These are phyloP conservation scores for Diaporthe vaccinii DNA, from an alignment of 2,329 filamentous ascomycete genomes.

Conservation along the genomic window DNA sequence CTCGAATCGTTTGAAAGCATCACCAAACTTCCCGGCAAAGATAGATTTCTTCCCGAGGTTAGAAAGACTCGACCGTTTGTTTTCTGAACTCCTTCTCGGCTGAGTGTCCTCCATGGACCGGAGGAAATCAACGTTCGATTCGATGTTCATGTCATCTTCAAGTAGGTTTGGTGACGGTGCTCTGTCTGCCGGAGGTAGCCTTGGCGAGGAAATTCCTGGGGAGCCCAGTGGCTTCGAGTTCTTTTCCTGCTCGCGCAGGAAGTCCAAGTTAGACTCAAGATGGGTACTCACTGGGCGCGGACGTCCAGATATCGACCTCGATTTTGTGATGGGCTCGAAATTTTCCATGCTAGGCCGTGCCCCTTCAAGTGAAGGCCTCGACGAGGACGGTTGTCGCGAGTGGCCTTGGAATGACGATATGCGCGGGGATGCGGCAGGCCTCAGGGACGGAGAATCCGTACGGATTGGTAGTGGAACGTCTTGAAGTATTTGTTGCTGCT, in stretches of 20 bases:
- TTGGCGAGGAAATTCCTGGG: conserved; percentile 53
- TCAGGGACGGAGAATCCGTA: conserved; percentile 40
- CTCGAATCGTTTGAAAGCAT: conserved; percentile 95
- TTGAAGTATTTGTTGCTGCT: conserved; percentile 44
- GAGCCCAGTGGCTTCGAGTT: conserved; percentile 57
- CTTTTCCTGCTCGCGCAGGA: conserved; percentile 81
- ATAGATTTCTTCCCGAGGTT: conserved; percentile 82
- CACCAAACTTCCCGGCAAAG: conserved; percentile 89
- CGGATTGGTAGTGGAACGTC: conserved; percentile 36
- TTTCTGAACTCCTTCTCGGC: conserved; percentile 71
- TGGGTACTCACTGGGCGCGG: conserved; percentile 85
- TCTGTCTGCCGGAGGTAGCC: conserved; percentile 50
- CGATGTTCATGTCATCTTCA: conserved; percentile 72
- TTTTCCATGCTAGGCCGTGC: conserved; percentile 75
- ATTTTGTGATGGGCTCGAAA: conserved; percentile 71
- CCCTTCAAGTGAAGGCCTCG: conserved; percentile 79
- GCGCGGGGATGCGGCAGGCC: conserved; percentile 47
- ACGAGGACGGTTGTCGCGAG: conserved; percentile 59
- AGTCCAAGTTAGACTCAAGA: conserved; percentile 85
- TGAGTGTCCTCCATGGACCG: conserved; percentile 79
- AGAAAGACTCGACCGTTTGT: conserved; percentile 81
- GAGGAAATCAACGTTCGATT: conserved; percentile 87
- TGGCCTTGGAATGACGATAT: conserved; percentile 54
- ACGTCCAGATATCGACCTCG: conserved; percentile 55
- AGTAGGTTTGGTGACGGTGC: conserved; percentile 58